phyloP scores from a whole-genome alignment of 192 early-diverging fungal genomes.

The Coemansia brasiliensis region DNA sequence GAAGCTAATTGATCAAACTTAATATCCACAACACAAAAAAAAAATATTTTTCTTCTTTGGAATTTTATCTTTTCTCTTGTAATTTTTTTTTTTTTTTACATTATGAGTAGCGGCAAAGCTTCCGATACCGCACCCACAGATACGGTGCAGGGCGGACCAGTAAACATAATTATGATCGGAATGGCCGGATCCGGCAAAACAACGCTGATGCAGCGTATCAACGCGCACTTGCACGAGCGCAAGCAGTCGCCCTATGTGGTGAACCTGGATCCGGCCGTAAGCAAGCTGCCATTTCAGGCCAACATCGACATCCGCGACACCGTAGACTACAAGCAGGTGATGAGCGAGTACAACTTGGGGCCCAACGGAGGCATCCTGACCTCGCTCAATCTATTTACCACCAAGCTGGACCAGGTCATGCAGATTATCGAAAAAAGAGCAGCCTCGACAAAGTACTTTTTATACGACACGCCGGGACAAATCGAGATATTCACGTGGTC shows the following conservation, averaged over 20 bases:
- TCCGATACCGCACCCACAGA: background rate
- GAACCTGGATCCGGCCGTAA: constrained; percentile 94
- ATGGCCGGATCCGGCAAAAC: constrained; percentile 98
- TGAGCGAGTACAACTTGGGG: constrained; percentile 96
- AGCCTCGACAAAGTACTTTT: constrained; percentile 61
- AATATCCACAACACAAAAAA: background rate
- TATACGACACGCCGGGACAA: constrained; percentile 94
- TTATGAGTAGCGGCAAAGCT: background rate
- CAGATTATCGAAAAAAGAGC: constrained; percentile 80
- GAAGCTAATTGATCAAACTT: background rate
- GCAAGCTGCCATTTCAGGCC: constrained; percentile 82
- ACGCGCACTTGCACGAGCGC: constrained; percentile 79
- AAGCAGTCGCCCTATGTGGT: constrained; percentile 83
- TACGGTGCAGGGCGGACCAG: constrained; percentile 17
- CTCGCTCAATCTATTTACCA: constrained; percentile 93
- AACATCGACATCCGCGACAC: constrained; percentile 98
- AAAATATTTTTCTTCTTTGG: constrained; percentile 6
- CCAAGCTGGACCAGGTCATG: constrained; percentile 97
- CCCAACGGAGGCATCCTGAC: constrained; percentile 98
- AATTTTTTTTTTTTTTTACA: constrained; percentile 3
- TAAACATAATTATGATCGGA: constrained; percentile 80
- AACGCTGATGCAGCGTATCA: constrained; percentile 94
- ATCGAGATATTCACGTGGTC: constrained; percentile 99
- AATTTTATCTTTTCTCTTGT: background rate
- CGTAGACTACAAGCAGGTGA: constrained; percentile 98